Evolutionary conservation across 345 rosid genomes (phyloP), one percentile per base, ranked within the genome.

Genomic region (Hirschfeldia incana): DNA sequence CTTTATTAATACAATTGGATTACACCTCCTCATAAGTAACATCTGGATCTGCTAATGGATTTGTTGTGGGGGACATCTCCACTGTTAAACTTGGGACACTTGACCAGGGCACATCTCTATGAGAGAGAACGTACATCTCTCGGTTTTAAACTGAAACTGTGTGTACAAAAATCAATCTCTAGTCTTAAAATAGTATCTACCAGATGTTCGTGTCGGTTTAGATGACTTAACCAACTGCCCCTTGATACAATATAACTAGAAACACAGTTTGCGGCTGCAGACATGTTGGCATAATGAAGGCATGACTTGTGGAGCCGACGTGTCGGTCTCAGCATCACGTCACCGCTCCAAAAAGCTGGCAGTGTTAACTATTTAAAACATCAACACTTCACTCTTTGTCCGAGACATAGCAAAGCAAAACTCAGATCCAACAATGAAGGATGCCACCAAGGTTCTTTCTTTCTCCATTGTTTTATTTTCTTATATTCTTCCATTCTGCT

Each of bases 271-370:
- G 59, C 46, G 76, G 76, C 30, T 12, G 66, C 30, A 63, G 76
- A 37, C 76, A 65, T 71, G 76, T 71, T 78, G 76, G 65, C 81
- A 71, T 34, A 72, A 7, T 55, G 60, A 77, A 71, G 32, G 17
- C 72, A 42, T 39, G 81, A 78, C 69, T 78, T 55, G 72, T 78
- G 81, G 81, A 55, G 66, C 76, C 42, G 34, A 78, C 81, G 63
- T 73, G 77, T 78, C 69, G 17, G 12, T 44, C 39, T 8, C 28
- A 42, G 13, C 29, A 55, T 42, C 53, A 58, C n/a, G 58, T 44
- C 77, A 78, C 73, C 73, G 77, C 77, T 78, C 55, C 29, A 44
- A 66, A 11, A 72, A 58, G 39, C 73, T 72, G 59, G 59, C 64
- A 4, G 21, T 27, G 29, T 16, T 63, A 32, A 57, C 21, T 33